Percentiles rank a stretch among this genome's conserved stretches.
Conservation (phyloP, 345 rosid species). For the Gossypium stocksii region DNA sequence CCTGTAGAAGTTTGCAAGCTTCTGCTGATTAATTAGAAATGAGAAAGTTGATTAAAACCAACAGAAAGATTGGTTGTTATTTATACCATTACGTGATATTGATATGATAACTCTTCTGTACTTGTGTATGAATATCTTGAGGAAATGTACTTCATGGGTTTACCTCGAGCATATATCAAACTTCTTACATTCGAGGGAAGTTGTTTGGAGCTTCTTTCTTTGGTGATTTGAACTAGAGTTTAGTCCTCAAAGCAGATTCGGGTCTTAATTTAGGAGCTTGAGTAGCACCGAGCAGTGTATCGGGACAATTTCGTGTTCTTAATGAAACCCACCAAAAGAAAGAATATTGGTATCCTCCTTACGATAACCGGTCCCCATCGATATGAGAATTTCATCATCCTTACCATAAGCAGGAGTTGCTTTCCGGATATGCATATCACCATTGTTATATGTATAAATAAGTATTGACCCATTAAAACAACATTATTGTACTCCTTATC, state of each 20-base stretch:
- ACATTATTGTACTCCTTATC: slow-evolving; percentile 39
- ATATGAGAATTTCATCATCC: slow-evolving; percentile 28
- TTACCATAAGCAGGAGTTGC: slow-evolving; percentile 26
- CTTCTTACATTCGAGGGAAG: slow-evolving; percentile 91
- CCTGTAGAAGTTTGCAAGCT: too few species aligned
- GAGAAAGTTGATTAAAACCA: too few species aligned
- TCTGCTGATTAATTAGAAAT: too few species aligned
- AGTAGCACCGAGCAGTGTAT: slow-evolving; percentile 30
- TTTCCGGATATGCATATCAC: slow-evolving; percentile 27
- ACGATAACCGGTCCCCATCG: slow-evolving; percentile 29
- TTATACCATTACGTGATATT: too few species aligned
- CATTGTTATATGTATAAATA: slow-evolving; percentile 28
- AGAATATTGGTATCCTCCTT: slow-evolving; percentile 51
- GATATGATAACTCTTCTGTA: too few species aligned
- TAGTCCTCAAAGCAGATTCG: slow-evolving; percentile 47
- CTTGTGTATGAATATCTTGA: too few species aligned
- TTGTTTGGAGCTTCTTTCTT: slow-evolving; percentile 77
- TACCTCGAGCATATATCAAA: slow-evolving; percentile 90
- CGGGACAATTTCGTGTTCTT: slow-evolving; percentile 43
- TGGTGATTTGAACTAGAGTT: slow-evolving; percentile 44
- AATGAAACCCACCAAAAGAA: slow-evolving; percentile 56
- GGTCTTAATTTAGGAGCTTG: slow-evolving; percentile 40
- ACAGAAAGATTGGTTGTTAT: too few species aligned
- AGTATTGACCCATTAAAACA: slow-evolving; percentile 32
- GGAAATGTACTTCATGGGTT: slow-evolving; percentile 78